Percentiles rank a stretch among this genome's conserved stretches.
These are phyloP conservation scores for Fusarium sp. DNA, from an alignment of 2,329 filamentous ascomycete species.

Conservation along the genomic window DNA sequence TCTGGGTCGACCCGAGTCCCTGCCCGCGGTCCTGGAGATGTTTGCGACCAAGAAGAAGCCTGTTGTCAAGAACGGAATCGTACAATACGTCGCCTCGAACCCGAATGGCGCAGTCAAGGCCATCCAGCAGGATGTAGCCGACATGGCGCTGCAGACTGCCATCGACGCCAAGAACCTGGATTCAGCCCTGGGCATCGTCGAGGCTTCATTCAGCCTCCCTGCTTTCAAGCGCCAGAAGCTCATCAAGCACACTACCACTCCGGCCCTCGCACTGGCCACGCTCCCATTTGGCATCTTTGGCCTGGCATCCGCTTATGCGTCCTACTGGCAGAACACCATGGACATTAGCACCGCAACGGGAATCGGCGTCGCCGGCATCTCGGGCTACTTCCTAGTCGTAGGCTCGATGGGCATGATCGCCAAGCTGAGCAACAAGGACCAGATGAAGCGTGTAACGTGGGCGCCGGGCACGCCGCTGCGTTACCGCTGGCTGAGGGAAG, in stretches of 20 bases:
- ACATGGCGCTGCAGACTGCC: constrained; percentile 83
- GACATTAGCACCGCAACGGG: constrained; percentile 81
- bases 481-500: constrained; percentile 89
- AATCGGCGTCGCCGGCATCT: constrained; percentile 84
- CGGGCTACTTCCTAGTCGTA: constrained; percentile 88
- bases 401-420: constrained; percentile 88
- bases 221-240: constrained; percentile 80
- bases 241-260: constrained; percentile 74
- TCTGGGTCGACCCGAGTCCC: constrained; percentile 80
- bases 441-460: constrained; percentile 97
- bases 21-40: constrained; percentile 85
- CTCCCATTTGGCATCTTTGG: constrained; percentile 80
- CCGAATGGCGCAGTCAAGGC: constrained; percentile 80
- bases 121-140: constrained; percentile 79
- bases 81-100: constrained; percentile 74
- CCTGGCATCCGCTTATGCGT: constrained; percentile 69
- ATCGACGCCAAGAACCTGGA: constrained; percentile 85
- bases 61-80: constrained; percentile 69
- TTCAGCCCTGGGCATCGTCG: constrained; percentile 82
- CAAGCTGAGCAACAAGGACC: constrained; percentile 89
- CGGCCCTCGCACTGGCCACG: constrained; percentile 69
- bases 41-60: constrained; percentile 89
- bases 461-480: constrained; percentile 84
- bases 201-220: constrained; percentile 76
- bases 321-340: constrained; percentile 76